Percentiles rank a stretch among this genome's conserved stretches.
phyloP scores from a whole-genome alignment of 208 protist species.

The Crithidia acanthocephali region DNA sequence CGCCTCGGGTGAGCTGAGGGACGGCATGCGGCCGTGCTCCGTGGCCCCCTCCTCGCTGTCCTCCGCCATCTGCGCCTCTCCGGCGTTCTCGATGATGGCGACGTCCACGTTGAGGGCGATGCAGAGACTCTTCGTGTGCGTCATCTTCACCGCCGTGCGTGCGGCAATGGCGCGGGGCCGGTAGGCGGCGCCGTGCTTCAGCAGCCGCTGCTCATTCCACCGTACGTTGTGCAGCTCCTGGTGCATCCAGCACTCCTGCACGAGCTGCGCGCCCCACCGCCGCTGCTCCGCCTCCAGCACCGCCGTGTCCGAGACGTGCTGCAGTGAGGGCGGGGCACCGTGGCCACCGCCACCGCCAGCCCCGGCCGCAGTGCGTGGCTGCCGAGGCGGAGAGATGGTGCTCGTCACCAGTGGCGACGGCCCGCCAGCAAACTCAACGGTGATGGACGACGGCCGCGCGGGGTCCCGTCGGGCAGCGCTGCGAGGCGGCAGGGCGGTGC shows the following conservation, averaged over 20 bases:
- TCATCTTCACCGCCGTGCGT: constrained; percentile 52
- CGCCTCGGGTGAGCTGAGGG: constrained; percentile 25
- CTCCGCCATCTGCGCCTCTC: constrained; percentile 36
- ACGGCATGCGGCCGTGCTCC: constrained; percentile 22
- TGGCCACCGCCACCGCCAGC: neutral
- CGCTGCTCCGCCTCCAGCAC: constrained; percentile 60
- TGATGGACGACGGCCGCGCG: constrained; percentile 13
- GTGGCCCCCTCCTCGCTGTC: constrained; percentile 23
- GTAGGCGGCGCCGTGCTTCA: constrained; percentile 61
- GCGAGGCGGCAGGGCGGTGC: neutral
- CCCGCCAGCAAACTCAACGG: neutral
- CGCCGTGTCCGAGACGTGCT: constrained; percentile 53
- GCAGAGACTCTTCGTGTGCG: constrained; percentile 67
- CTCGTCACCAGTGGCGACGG: neutral
- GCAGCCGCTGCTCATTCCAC: constrained; percentile 60
- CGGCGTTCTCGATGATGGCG: constrained; percentile 45
- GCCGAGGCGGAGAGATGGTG: neutral
- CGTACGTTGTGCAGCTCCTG: constrained; percentile 53
- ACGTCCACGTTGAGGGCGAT: constrained; percentile 74
- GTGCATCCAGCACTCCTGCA: constrained; percentile 79
- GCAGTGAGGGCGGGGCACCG: constrained; percentile 11
- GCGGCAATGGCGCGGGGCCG: constrained; percentile 64
- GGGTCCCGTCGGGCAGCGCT: neutral
- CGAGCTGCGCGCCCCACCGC: constrained; percentile 45
- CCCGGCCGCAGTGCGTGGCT: neutral